A percentile compares a stretch with the other conserved stretches of the same genome.
These are phyloP conservation scores for Geranium rotundifolium DNA, from an alignment of 345 rosid genomes.

Conservation along the genomic window DNA sequence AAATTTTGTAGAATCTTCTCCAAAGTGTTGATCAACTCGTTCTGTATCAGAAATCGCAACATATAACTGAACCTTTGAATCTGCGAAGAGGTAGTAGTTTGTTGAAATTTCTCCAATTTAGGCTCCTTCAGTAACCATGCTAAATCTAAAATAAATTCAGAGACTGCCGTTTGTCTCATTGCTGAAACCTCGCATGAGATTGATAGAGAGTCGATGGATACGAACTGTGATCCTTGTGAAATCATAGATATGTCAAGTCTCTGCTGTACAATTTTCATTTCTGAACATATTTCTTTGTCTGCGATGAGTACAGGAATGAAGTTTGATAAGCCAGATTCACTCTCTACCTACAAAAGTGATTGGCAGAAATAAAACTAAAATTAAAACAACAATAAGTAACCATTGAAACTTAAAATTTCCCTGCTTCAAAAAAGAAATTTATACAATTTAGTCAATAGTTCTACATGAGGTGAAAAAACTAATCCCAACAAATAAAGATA, in stretches of 20 bases:
- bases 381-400: not conserved
- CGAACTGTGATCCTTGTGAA: conserved; percentile 6
- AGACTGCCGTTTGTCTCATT: conserved; percentile 32
- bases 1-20: conserved; percentile 43
- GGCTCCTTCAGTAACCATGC: conserved; percentile 83
- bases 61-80: conserved; percentile 53
- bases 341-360: conserved; percentile 58
- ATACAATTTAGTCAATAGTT: not conserved
- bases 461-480: not conserved
- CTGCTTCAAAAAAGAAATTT: too few relatives aligned
- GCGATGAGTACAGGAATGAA: conserved; percentile 75
- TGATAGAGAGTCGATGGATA: conserved; percentile 14
- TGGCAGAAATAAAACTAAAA: not conserved
- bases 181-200: conserved; percentile 34
- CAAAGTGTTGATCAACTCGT: conserved; percentile 42
- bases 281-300: conserved; percentile 58
- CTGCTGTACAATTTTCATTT: conserved; percentile 59
- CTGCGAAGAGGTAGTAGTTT: conserved; percentile 33
- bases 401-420: too few relatives aligned
- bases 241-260: conserved; percentile 32
- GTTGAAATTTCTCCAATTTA: conserved; percentile 33
- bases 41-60: conserved; percentile 43
- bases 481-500: not conserved
- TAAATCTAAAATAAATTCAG: conserved; percentile 65
- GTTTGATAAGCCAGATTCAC: conserved; percentile 79